Evolutionary conservation across 1,139 yeast species (phyloP).

Genomic region (Geotrichum armillariae): DNA sequence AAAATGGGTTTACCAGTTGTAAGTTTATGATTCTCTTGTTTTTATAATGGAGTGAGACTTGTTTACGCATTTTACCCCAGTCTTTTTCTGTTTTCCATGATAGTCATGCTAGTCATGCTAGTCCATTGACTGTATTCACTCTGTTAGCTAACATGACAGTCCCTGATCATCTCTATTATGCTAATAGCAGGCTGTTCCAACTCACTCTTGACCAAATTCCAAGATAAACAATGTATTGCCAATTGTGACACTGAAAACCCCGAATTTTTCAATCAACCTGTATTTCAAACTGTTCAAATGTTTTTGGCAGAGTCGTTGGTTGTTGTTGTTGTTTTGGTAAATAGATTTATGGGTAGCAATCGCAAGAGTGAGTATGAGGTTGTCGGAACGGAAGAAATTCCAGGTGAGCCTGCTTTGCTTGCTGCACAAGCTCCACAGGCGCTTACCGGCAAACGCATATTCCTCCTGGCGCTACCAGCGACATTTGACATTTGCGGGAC

Average conservation of each 20-base stretch:
- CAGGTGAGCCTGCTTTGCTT: neutral
- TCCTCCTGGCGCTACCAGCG: conserved; percentile 59
- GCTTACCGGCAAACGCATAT: conserved; percentile 34
- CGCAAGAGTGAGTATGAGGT: neutral
- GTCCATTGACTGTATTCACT: no score
- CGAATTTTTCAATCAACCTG: conserved; percentile 70
- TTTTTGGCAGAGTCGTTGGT: conserved; percentile 67
- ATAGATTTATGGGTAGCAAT: neutral
- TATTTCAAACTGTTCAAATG: conserved; percentile 79
- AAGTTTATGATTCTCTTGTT: neutral
- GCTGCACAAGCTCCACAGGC: conserved; percentile 12
- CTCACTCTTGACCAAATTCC: conserved; percentile 73
- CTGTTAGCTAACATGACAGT: no score
- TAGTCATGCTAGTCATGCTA: no score
- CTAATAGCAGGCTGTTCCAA: conserved; percentile 72
- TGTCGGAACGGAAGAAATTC: conserved; percentile 28
- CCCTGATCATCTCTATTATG: conserved; percentile 27
- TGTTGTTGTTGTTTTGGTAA: conserved; percentile 42
- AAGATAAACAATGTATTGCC: conserved; percentile 72
- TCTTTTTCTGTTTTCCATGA: no score
- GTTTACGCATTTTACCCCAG: no score
- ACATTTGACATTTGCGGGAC: conserved; percentile 73
- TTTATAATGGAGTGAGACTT: neutral
- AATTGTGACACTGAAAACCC: conserved; percentile 51
- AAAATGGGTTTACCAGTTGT: conserved; percentile 9